These are phyloP conservation scores for Alternaria longipes DNA, from an alignment of 2,329 filamentous ascomycete genomes.

Conservation along the genomic window DNA sequence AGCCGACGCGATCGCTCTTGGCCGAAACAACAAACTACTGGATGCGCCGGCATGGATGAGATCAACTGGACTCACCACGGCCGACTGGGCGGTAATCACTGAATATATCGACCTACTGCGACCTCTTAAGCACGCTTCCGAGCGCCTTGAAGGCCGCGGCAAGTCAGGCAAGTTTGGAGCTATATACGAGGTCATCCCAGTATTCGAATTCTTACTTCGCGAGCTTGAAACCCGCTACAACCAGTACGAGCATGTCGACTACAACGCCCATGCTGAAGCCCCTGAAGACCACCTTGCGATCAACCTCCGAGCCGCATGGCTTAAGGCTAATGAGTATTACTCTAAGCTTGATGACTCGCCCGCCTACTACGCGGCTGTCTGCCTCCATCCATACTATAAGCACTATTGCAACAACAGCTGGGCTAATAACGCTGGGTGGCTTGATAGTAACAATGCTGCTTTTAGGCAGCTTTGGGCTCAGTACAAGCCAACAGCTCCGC, in stretches of 20 bases:
- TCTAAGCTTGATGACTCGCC: conserved; percentile 10
- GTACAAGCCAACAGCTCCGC: neutral
- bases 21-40: neutral
- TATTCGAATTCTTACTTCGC: conserved; percentile 4
- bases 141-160: neutral
- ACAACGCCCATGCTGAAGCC: neutral
- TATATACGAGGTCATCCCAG: conserved; percentile 5
- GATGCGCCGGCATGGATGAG: neutral
- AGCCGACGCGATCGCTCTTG: neutral
- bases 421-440: neutral
- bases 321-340: conserved; percentile 14
- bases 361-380: conserved; percentile 13
- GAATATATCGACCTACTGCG: conserved; percentile 1
- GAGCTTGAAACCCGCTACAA: neutral
- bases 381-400: conserved; percentile 15
- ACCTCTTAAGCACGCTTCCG: neutral
- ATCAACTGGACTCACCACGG: neutral
- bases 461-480: neutral
- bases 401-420: conserved; percentile 8
- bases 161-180: neutral
- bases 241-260: neutral
- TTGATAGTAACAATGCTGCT: neutral
- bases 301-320: conserved; percentile 11
- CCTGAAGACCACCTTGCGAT: conserved; percentile 18
- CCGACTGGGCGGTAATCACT: conserved; percentile 3